A percentile compares a stretch with the other conserved stretches of the same genome.
These are phyloP conservation scores for Pholiota adiposa DNA, from an alignment of 1,284 basidiomycete species.

Conservation along the genomic window DNA sequence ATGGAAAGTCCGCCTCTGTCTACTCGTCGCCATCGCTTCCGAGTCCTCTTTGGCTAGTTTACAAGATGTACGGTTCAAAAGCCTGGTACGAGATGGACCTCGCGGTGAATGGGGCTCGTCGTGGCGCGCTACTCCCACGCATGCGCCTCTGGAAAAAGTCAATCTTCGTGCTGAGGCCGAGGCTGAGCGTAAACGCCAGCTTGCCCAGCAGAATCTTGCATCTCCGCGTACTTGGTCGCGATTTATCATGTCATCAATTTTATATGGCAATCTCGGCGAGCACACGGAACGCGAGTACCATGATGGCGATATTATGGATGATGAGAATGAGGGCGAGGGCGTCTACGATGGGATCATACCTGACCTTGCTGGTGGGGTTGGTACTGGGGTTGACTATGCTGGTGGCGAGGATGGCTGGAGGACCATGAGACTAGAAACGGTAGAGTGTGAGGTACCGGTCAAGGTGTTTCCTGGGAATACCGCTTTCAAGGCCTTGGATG, in stretches of 20 bases:
- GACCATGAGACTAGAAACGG: slow-evolving; percentile 73
- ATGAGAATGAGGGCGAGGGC: slow-evolving; percentile 34
- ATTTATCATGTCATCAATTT: slow-evolving; percentile 56
- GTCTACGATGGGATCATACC: slow-evolving; percentile 53
- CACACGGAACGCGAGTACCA: slow-evolving; percentile 50
- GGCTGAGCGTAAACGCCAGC: slow-evolving; percentile 12
- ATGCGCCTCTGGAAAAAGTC: slow-evolving; percentile 65
- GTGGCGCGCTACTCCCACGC: slow-evolving; percentile 59
- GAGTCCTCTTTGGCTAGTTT: slow-evolving; percentile 45
- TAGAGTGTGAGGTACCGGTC: slow-evolving; percentile 92
- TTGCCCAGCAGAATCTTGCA: slow-evolving; percentile 10
- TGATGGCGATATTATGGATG: slow-evolving; percentile 59
- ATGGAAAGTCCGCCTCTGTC: slow-evolving; percentile 84
- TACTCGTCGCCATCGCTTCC: slow-evolving; percentile 75
- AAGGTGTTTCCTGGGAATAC: slow-evolving; percentile 89
- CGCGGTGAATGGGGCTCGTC: slow-evolving; percentile 71
- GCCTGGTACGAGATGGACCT: slow-evolving; percentile 58
- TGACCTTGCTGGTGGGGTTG: slow-evolving; percentile 46
- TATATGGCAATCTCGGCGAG: slow-evolving; percentile 29
- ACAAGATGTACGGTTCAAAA: slow-evolving; percentile 57
- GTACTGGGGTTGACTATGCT: slow-evolving; percentile 53
- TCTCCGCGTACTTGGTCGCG: slow-evolving; percentile 53
- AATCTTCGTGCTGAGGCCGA: slow-evolving; percentile 20
- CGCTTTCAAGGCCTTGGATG: slow-evolving; percentile 79
- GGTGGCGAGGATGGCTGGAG: slow-evolving; percentile 66